These are phyloP conservation scores for Naganishia vishniacii DNA, from an alignment of 768 basidiomycete genomes.

Conservation along the genomic window DNA sequence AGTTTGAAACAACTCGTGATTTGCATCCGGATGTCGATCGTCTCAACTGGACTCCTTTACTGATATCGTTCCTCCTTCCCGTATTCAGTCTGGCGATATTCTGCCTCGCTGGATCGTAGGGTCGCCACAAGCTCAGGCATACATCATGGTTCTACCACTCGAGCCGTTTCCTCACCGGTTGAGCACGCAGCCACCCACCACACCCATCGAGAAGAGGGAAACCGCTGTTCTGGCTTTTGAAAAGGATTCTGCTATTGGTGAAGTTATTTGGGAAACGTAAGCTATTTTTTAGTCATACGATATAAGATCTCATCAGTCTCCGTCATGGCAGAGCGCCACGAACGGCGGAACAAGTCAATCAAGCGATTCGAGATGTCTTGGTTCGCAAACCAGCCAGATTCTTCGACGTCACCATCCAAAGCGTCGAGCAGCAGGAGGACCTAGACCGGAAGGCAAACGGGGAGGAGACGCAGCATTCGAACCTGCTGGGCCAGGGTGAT, in stretches of 20 bases:
- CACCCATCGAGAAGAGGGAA: slow-evolving; percentile 14
- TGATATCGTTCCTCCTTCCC: too few relatives aligned
- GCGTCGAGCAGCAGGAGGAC: slow-evolving; percentile 6
- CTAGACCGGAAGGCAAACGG: neutral
- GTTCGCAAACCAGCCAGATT: slow-evolving; percentile 21
- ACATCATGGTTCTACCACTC: slow-evolving; percentile 1
- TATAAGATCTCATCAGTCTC: neutral
- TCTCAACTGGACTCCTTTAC: neutral
- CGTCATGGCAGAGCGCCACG: neutral
- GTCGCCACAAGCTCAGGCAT: too few relatives aligned
- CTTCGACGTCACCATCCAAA: slow-evolving; percentile 11
- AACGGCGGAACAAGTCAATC: slow-evolving; percentile 13
- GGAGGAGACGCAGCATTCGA: neutral
- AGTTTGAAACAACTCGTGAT: neutral
- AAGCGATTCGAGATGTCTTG: slow-evolving; percentile 15
- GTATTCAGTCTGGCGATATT: too few relatives aligned
- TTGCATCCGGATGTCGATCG: neutral
- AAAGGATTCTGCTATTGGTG: slow-evolving; percentile 11
- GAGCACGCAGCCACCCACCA: neutral
- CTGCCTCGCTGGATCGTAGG: too few relatives aligned
- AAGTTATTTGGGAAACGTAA: slow-evolving; percentile 13
- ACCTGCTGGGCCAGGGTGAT: neutral
- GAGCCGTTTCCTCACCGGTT: slow-evolving; percentile 11
- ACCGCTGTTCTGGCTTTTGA: slow-evolving; percentile 6
- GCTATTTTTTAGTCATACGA: neutral